A percentile compares a stretch with the other conserved stretches of the same genome.
Evolutionary conservation across 805 yeast species (phyloP).

Genomic region (Priceomyces medius): DNA sequence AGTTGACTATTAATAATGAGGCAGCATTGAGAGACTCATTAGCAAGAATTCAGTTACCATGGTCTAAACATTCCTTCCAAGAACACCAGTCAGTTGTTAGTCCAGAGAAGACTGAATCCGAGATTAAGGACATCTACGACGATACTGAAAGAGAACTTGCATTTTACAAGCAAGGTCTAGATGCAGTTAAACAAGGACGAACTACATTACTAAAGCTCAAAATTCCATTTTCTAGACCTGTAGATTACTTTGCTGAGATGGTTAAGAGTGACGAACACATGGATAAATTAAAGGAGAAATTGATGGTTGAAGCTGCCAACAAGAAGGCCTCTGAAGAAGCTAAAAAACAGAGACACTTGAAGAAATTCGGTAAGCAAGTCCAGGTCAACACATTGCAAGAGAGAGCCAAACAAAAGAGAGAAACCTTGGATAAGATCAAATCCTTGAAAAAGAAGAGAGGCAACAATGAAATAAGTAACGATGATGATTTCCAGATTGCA

Average conservation of each 20-base stretch:
- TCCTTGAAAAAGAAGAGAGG: conserved; percentile 87
- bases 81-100: conserved; percentile 81
- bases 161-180: conserved; percentile 90
- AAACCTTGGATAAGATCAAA: conserved; percentile 85
- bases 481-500: conserved; percentile 81
- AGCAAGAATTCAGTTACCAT: conserved; percentile 64
- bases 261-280: conserved; percentile 96
- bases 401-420: conserved; percentile 90
- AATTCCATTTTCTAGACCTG: conserved; percentile 88
- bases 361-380: conserved; percentile 97
- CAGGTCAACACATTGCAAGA: conserved; percentile 91
- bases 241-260: conserved; percentile 98
- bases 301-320: conserved; percentile 74
- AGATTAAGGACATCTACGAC: conserved; percentile 84
- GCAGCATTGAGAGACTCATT: conserved; percentile 77
- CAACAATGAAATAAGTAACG: conserved; percentile 65
- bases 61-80: conserved; percentile 66
- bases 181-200: conserved; percentile 76
- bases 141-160: conserved; percentile 95
- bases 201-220: conserved; percentile 61
- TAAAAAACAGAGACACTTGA: conserved; percentile 87
- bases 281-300: conserved; percentile 84
- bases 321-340: conserved; percentile 93
- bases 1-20: conserved; percentile 80
- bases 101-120: conserved; percentile 55